These are phyloP conservation scores for Globisporangium alternatum DNA, from an alignment of 352 stramenopile genomes.

Conservation along the genomic window DNA sequence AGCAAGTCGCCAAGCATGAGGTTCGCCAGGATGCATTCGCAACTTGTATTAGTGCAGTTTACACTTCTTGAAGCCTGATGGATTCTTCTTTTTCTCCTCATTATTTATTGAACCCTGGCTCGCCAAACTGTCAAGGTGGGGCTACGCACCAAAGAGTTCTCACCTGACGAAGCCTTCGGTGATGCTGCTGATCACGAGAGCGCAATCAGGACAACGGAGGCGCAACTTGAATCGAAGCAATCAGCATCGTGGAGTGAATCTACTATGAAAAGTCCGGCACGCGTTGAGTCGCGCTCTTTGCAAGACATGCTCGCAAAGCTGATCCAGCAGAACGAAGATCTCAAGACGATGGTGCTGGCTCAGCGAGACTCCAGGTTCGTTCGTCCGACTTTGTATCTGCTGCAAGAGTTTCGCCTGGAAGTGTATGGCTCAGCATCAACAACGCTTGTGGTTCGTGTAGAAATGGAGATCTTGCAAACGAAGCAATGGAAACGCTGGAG, in stretches of 20 bases:
- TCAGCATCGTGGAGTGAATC: background rate
- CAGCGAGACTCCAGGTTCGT: slow-evolving; percentile 13
- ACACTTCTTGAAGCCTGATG: background rate
- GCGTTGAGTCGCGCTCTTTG: background rate
- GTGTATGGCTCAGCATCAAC: background rate
- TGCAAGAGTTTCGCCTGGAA: background rate
- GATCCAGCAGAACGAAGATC: slow-evolving; percentile 31
- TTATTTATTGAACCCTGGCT: background rate
- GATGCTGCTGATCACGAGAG: background rate
- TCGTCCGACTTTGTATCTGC: background rate
- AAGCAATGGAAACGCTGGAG: slow-evolving; percentile 1
- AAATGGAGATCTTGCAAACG: background rate
- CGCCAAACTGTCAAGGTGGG: background rate
- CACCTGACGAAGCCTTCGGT: background rate
- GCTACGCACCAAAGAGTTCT: background rate
- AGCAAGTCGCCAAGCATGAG: slow-evolving; percentile 28
- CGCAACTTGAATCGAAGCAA: background rate
- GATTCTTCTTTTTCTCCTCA: background rate
- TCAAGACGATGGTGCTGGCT: slow-evolving; percentile 16
- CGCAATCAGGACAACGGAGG: too few species aligned
- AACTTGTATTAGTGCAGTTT: background rate
- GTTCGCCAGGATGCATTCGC: slow-evolving; percentile 8
- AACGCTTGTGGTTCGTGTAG: background rate
- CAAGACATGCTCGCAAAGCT: slow-evolving; percentile 18
- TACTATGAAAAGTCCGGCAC: background rate